A percentile compares a stretch with the other conserved stretches of the same genome.
Evolutionary conservation across 2,329 filamentous ascomycete genomes (phyloP).

Genomic region (Hymenoscyphus fraxineus): DNA sequence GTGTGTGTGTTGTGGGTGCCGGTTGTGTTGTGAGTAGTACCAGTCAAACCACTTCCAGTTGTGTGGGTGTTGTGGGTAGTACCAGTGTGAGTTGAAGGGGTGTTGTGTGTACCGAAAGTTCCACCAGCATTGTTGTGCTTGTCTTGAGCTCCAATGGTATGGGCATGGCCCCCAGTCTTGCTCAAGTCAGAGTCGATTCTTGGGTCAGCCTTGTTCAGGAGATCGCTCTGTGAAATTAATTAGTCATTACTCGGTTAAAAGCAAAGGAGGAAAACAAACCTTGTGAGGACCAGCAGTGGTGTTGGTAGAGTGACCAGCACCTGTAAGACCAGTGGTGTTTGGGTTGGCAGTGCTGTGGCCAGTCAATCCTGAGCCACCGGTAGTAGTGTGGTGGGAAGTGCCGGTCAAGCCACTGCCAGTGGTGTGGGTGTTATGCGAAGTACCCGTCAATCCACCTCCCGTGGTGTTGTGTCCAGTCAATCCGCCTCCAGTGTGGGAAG

Average conservation of each 20-base stretch:
- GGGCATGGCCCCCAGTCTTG: constrained; percentile 10
- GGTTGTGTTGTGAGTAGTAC: not conserved
- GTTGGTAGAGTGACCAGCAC: not conserved
- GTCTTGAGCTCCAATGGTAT: constrained; percentile 7
- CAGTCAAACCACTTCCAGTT: not conserved
- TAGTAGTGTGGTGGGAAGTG: constrained; percentile 23
- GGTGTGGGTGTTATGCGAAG: constrained; percentile 21
- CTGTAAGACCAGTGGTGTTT: constrained; percentile 42
- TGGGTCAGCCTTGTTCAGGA: constrained; percentile 49
- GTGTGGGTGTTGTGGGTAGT: constrained; percentile 18
- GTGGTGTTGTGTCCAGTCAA: constrained; percentile 10
- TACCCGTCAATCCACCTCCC: constrained; percentile 9
- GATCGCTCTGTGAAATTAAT: constrained; percentile 24
- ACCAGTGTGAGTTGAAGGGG: not conserved
- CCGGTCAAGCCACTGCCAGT: constrained; percentile 37
- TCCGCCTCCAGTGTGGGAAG: not conserved
- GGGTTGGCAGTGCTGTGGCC: constrained; percentile 16
- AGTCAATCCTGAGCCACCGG: constrained; percentile 36
- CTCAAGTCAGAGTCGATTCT: constrained; percentile 40
- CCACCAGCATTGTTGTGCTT: constrained; percentile 7
- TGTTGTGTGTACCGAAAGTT: constrained; percentile 15
- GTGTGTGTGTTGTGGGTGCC: constrained; percentile 13
- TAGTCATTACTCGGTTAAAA: constrained; percentile 38
- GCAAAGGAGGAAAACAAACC: constrained; percentile 17
- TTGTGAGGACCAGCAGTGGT: constrained; percentile 9